Base-by-base conservation (phyloP, 805 yeast species). In the Pachysolen tannophilus region DNA sequence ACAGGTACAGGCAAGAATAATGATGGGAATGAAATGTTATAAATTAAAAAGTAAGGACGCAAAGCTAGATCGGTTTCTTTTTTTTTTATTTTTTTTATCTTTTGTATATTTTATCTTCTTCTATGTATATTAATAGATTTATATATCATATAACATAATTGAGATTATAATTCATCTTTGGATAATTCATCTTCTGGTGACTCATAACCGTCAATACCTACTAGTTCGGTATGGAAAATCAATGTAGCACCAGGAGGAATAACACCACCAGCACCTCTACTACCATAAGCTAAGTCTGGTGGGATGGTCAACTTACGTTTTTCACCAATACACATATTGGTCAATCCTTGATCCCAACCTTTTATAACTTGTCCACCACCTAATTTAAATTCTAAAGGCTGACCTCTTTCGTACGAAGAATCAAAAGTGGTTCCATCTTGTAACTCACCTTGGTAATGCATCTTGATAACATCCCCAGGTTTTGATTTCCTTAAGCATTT, bases 261-360 rank as follows among this genome's bases (percentile, higher is more conserved):
- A 36, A 72, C 78, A 32, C 79, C 80, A 26, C 86, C 86, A 35
- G 84, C 77, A 33, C 87, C 94, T 37, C 77, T 54, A 20, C 61
- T 58, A 34, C 97, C 97, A 47, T 87, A 87, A 6, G 74, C 96
- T 45, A 85, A 56, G 21, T 69, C 67, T 5, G 94, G 70, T 31
- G 96, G 95, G 52, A 88, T 84, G 20, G 75, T 72, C 47, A 87
- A 65, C 46, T 71, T 78, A 53, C 96, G 72, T 61, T 78, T 67
- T 57, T 87, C 96, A 30, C 95, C 95, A 55, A 84, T 64, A 59
- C 97, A 87, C 94, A 83, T 83, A 23, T 49, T 24, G 8, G 24
- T 32, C 33, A 86, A 61, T 28, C 96, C 96, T 58, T 79, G 75
- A 43, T 87, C 97, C 96, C 96, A 87, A 40, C 97, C 96, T 41